Percentiles rank a stretch among this genome's conserved stretches.
Conservation (phyloP, 2,329 filamentous ascomycete genomes). For the Pseudogymnoascus destructans region DNA sequence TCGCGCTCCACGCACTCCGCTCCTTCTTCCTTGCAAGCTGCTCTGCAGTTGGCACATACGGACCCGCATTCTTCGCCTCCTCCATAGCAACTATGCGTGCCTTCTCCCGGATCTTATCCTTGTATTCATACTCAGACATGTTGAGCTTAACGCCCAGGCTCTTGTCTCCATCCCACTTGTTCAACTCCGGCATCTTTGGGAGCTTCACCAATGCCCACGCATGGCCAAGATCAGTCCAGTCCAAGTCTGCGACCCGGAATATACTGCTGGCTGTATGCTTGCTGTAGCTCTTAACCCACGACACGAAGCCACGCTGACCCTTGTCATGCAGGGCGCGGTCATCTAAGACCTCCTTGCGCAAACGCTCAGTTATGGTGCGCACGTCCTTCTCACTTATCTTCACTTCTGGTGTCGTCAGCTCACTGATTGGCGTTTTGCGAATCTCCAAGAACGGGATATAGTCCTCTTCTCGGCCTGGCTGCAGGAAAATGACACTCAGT, state of each 20-base stretch:
- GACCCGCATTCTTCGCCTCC: conserved; percentile 33
- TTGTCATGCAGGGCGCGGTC: conserved; percentile 59
- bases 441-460: conserved; percentile 80
- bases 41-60: conserved; percentile 28
- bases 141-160: conserved; percentile 50
- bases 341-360: conserved; percentile 43
- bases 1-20: conserved; percentile 61
- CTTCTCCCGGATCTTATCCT: conserved; percentile 58
- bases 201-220: conserved; percentile 79
- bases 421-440: conserved; percentile 69
- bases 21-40: conserved; percentile 44
- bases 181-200: conserved; percentile 87
- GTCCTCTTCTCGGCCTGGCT: conserved; percentile 74
- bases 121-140: conserved; percentile 56
- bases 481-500: conserved; percentile 73
- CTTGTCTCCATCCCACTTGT: conserved; percentile 56
- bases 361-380: conserved; percentile 38
- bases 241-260: conserved; percentile 67
- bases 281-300: conserved; percentile 81
- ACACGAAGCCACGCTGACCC: conserved; percentile 81
- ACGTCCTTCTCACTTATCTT: conserved; percentile 49
- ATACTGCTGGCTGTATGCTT: conserved; percentile 88
- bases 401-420: conserved; percentile 44
- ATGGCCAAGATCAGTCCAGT: conserved; percentile 70
- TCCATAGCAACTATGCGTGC: conserved; percentile 44